These are phyloP conservation scores for Citrus medica DNA, from an alignment of 345 rosid species.

Conservation along the genomic window DNA sequence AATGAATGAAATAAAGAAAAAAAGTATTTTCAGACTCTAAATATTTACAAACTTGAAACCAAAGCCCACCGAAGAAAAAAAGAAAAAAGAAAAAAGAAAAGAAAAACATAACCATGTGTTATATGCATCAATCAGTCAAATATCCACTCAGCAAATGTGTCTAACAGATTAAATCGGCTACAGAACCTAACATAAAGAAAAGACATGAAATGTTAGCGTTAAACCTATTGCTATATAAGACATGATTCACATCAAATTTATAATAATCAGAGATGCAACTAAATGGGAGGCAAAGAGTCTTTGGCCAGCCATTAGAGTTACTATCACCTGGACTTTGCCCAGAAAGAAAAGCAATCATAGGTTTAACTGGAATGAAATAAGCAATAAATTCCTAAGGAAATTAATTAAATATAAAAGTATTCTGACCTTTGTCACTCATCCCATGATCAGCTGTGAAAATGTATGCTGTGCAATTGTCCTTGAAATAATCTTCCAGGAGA, in stretches of 20 bases:
- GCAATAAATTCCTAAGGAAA: neutral
- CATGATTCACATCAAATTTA: neutral
- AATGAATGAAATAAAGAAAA: too few species aligned
- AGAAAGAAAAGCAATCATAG: neutral
- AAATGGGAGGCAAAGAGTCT: neutral
- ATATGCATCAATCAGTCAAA: neutral
- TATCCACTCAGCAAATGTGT: neutral
- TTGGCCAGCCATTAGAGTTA: neutral
- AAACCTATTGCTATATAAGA: neutral
- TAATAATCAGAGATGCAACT: neutral
- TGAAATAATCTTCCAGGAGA: conserved; percentile 79
- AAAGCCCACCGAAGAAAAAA: neutral
- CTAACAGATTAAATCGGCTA: neutral
- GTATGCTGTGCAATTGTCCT: conserved; percentile 86
- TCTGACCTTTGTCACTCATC: conserved; percentile 93
- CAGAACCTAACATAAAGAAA: neutral
- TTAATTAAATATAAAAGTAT: neutral
- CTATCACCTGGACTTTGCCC: neutral
- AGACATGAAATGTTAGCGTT: neutral
- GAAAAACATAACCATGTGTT: neutral
- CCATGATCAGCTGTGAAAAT: conserved; percentile 97
- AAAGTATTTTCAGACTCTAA: too few species aligned
- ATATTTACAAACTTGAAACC: neutral
- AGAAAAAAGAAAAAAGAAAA: too few species aligned
- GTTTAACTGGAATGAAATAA: neutral